Evolutionary conservation across 495 filamentous ascomycete species (phyloP).

Genomic region (Arthonia radiata): DNA sequence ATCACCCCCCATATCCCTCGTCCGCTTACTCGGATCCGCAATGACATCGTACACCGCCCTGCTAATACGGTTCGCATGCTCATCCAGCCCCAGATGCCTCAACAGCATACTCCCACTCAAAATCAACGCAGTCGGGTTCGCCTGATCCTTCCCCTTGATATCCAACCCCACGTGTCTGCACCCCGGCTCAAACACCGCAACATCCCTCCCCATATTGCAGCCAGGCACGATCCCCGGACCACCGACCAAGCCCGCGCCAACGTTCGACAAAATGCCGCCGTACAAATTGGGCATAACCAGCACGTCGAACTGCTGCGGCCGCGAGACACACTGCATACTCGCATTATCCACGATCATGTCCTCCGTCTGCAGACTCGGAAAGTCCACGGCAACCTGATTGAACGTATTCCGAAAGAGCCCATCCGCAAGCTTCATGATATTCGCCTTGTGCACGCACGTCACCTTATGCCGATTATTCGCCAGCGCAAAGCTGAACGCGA

Average conservation of each 20-base stretch:
- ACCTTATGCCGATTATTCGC: constrained; percentile 98
- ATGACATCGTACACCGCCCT: constrained; percentile 96
- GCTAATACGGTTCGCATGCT: constrained; percentile 93
- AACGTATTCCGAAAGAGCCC: constrained; percentile 96
- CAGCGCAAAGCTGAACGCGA: constrained; percentile 89
- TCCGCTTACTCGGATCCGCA: constrained; percentile 35
- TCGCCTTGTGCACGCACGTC: constrained; percentile 98
- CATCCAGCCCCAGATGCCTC: constrained; percentile 83
- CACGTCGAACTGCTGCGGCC: constrained; percentile 94
- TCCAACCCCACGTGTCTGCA: constrained; percentile 97
- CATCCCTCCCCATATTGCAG: constrained; percentile 96
- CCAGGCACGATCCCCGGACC: constrained; percentile 92
- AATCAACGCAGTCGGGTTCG: constrained; percentile 88
- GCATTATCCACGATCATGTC: constrained; percentile 99
- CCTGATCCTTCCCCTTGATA: constrained; percentile 97
- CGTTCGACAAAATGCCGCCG: constrained; percentile 96
- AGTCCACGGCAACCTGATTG: constrained; percentile 75
- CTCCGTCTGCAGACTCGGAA: constrained; percentile 76
- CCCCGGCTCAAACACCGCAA: constrained; percentile 95
- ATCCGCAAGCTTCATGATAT: constrained; percentile 99
- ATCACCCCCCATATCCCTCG: constrained; percentile 83
- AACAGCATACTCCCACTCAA: constrained; percentile 91
- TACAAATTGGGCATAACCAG: constrained; percentile 99
- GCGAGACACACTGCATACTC: constrained; percentile 91
- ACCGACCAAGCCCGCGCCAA: constrained; percentile 93